Percentiles rank a stretch among this genome's conserved stretches.
Evolutionary conservation across 768 basidiomycete species (phyloP).

Genomic region (Lactifluus pinguis): DNA sequence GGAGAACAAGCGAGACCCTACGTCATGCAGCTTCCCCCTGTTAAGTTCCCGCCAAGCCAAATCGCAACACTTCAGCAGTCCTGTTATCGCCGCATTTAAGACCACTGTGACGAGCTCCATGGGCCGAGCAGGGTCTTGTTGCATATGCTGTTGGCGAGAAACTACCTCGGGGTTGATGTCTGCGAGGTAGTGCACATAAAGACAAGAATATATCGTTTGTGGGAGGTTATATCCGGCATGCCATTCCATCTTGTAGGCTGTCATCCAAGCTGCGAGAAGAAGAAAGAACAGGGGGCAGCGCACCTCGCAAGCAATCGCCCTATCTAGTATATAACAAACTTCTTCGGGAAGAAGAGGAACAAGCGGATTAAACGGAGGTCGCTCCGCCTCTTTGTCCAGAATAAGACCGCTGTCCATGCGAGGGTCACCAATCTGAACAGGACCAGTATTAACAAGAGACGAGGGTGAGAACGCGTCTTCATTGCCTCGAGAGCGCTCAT

Average conservation of each 20-base stretch:
- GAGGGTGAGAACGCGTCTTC: slow-evolving; percentile 16
- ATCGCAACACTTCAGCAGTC: slow-evolving; percentile 73
- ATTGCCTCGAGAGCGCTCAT: slow-evolving; percentile 88
- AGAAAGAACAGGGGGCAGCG: slow-evolving; percentile 15
- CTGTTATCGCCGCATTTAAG: slow-evolving; percentile 56
- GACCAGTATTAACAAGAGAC: slow-evolving; percentile 12
- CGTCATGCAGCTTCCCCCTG: slow-evolving; percentile 70
- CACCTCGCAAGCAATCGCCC: slow-evolving; percentile 72
- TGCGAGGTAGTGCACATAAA: slow-evolving; percentile 57
- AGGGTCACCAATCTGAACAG: slow-evolving; percentile 73
- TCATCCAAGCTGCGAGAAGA: slow-evolving; percentile 1
- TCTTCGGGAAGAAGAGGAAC: slow-evolving; percentile 63
- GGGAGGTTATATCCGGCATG: slow-evolving; percentile 78
- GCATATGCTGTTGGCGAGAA: slow-evolving; percentile 19
- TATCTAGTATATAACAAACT: slow-evolving; percentile 83
- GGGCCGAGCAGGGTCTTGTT: slow-evolving; percentile 41
- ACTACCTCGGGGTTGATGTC: slow-evolving; percentile 52
- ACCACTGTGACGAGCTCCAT: slow-evolving; percentile 58
- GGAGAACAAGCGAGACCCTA: slow-evolving; percentile 6
- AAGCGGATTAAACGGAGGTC: slow-evolving; percentile 53
- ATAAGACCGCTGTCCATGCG: slow-evolving; percentile 77
- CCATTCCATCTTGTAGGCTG: slow-evolving; percentile 65
- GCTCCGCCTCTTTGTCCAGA: slow-evolving; percentile 29
- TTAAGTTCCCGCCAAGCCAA: slow-evolving; percentile 73
- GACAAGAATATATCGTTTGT: slow-evolving; percentile 75